Percentiles rank a stretch among this genome's conserved stretches.
These are phyloP conservation scores for Starmera quercuum DNA, from an alignment of 805 yeast species.

Conservation along the genomic window DNA sequence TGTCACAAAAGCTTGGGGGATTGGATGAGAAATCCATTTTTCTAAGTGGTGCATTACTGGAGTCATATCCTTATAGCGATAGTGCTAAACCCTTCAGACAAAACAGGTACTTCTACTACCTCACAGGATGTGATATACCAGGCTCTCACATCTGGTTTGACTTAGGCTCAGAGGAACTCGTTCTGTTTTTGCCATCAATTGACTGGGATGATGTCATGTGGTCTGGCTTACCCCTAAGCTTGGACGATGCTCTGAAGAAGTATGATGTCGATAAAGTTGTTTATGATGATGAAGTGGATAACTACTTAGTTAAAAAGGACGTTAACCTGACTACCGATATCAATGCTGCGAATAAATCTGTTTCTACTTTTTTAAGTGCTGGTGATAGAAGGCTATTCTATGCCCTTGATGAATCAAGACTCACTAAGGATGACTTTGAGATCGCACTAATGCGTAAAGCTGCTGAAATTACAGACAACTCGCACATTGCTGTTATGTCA, in stretches of 20 bases:
- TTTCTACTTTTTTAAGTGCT: conserved; percentile 30
- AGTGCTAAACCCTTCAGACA: conserved; percentile 76
- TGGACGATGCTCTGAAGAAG: conserved; percentile 52
- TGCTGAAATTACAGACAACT: conserved; percentile 75
- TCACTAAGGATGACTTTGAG: conserved; percentile 80
- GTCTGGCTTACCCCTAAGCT: conserved; percentile 80
- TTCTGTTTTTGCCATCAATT: conserved; percentile 73
- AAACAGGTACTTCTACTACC: conserved; percentile 82
- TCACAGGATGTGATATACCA: conserved; percentile 77
- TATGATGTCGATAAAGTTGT: conserved; percentile 81
- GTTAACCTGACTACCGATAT: conserved; percentile 47
- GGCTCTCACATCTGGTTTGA: conserved; percentile 65
- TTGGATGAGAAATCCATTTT: conserved; percentile 33
- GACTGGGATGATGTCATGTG: conserved; percentile 92
- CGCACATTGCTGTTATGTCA: conserved; percentile 88
- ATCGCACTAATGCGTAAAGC: conserved; percentile 72
- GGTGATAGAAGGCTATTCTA: conserved; percentile 44
- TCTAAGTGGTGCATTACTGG: conserved; percentile 52
- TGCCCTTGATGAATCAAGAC: conserved; percentile 83
- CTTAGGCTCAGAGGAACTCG: conserved; percentile 44
- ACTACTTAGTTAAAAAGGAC: conserved; percentile 19
- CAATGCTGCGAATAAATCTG: conserved; percentile 31
- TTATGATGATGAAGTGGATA: conserved; percentile 45
- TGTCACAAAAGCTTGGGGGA: conserved; percentile 15
- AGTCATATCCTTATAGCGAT: conserved; percentile 69